Base-by-base conservation (phyloP, 768 basidiomycete species). In the Hygrocybe punicea region DNA sequence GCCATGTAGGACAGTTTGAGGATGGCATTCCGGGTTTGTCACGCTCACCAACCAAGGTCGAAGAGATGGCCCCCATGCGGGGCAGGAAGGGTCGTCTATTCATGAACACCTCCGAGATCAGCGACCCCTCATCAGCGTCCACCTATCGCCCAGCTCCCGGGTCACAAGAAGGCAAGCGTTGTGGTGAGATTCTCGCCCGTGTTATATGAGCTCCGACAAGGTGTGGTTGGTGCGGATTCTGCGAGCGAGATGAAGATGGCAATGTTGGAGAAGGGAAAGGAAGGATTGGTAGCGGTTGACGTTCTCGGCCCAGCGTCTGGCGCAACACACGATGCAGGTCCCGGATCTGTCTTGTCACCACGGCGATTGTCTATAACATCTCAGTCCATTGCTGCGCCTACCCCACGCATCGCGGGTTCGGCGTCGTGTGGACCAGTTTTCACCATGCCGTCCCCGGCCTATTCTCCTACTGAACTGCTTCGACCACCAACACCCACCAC, bases 1-100 rank as follows among this genome's bases (percentile, higher is more conserved):
- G 29, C 29, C 97, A 0, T 97, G 96, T 97, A 1, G 97, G 97
- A 1, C 91, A 96, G 67, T 98, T 97, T 65, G 95, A 98, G 68
- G 96, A 98, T 69, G 84, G 84, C 25, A 70, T 75, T 11, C 67
- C 78, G 53, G 46, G 61, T 47, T 42, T 62, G 29, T 52, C 60
- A 53, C 49, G 65, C 58, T 44, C 66, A 60, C 51, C 55, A 23
- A 59, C 50, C 24, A 68, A 55, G 60, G 72, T 68, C 29, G 73
- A 73, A 23, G 74, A 71, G 14, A 56, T 21, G 2, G 78, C 80
- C 3, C 81, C 84, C 4, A 62, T 75, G 29, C 76, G 86, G 57
- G 86, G 87, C 23, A 75, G 85, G 59, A 87, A 84, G 60, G 75
- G 78, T 5, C 75, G 82, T 55, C 81, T 83, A 0, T 69, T 75